A percentile compares a stretch with the other conserved stretches of the same genome.
Conservation (phyloP, 2,329 filamentous ascomycete genomes). For the Aplosporella prunicola region DNA sequence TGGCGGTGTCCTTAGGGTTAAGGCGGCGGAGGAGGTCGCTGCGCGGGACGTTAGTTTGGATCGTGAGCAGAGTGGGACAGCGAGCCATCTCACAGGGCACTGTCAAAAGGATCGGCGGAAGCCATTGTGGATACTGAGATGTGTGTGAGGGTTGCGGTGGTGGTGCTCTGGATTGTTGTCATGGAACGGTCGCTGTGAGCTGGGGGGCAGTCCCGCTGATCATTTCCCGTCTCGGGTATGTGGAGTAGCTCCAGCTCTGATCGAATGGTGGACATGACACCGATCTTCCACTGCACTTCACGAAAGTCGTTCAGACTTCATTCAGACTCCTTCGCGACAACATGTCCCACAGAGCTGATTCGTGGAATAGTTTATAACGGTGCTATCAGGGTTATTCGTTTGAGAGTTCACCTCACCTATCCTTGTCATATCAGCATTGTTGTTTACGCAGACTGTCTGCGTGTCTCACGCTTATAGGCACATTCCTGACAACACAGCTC, state of each 20-base stretch:
- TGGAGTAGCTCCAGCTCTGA: constrained; percentile 6
- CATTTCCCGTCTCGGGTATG: constrained; percentile 1
- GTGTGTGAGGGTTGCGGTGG: neutral
- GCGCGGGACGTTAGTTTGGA: constrained; percentile 15
- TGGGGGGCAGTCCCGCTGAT: constrained; percentile 8
- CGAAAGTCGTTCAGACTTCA: too few relatives aligned
- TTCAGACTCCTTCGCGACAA: too few relatives aligned
- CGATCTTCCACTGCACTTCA: too few relatives aligned
- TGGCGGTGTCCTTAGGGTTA: constrained; percentile 83
- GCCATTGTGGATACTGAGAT: constrained; percentile 30
- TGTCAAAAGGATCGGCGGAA: constrained; percentile 60
- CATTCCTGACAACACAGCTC: too few relatives aligned
- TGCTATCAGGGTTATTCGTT: too few relatives aligned
- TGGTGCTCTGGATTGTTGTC: constrained; percentile 8
- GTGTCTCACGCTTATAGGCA: too few relatives aligned
- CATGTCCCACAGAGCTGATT: too few relatives aligned
- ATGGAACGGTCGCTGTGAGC: constrained; percentile 6
- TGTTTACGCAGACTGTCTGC: too few relatives aligned
- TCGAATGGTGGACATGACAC: too few relatives aligned
- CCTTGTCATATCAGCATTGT: too few relatives aligned
- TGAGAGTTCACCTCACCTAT: too few relatives aligned
- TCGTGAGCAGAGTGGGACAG: neutral
- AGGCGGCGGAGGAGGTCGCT: constrained; percentile 97
- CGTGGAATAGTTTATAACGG: too few relatives aligned
- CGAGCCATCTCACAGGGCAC: constrained; percentile 56